Percentiles rank a stretch among this genome's conserved stretches.
Evolutionary conservation across 2,329 filamentous ascomycete species (phyloP).

Genomic region (Microascus cirrosus): DNA sequence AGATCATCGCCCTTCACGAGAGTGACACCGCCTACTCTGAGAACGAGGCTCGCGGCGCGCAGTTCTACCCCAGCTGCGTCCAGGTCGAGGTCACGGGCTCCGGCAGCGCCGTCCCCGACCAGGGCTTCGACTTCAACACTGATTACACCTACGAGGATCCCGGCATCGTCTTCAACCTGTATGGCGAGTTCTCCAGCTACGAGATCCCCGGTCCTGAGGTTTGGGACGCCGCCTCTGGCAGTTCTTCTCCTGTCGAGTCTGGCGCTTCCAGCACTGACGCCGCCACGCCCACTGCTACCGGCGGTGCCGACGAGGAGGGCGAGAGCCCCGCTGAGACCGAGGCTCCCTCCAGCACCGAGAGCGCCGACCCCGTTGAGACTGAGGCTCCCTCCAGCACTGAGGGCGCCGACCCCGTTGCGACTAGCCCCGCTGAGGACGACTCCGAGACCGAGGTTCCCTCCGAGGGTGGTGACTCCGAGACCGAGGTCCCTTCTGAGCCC

Average conservation of each 20-base stretch:
- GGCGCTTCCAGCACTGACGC: slow-evolving; percentile 6
- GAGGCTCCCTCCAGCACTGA: not conserved
- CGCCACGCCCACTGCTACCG: not conserved
- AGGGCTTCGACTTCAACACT: slow-evolving; percentile 31
- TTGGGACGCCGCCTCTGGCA: slow-evolving; percentile 11
- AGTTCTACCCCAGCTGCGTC: slow-evolving; percentile 47
- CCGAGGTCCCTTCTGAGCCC: not conserved
- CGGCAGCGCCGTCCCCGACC: slow-evolving; percentile 22
- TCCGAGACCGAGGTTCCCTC: not conserved
- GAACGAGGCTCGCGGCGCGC: slow-evolving; percentile 28
- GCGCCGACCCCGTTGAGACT: not conserved
- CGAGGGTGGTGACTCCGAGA: not conserved
- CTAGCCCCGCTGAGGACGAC: not conserved
- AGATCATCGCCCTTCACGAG: slow-evolving; percentile 43
- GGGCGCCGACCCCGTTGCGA: not conserved
- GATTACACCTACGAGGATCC: slow-evolving; percentile 47
- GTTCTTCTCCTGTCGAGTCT: slow-evolving; percentile 4
- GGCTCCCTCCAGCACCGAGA: not conserved
- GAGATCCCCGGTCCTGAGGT: slow-evolving; percentile 21
- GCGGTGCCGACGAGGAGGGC: not conserved
- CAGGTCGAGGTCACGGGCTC: slow-evolving; percentile 48
- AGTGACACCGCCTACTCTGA: slow-evolving; percentile 19
- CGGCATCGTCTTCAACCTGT: slow-evolving; percentile 50
- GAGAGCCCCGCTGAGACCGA: not conserved
- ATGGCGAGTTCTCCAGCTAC: slow-evolving; percentile 23